Conservation (phyloP, 768 basidiomycete species). For the Postia placenta region DNA sequence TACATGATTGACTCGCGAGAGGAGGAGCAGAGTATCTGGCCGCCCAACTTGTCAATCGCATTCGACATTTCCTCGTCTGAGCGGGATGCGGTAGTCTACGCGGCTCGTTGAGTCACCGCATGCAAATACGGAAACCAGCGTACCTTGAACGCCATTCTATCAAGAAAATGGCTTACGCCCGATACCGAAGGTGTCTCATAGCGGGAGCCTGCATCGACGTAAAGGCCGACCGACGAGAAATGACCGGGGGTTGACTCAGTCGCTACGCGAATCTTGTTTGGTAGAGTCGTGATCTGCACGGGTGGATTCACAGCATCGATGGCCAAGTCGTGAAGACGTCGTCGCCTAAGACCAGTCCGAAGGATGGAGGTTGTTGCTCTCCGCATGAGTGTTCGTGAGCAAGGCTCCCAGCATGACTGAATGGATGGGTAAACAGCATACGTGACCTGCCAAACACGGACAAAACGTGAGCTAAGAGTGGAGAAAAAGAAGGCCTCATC, state of each 20-base stretch:
- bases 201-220: conserved; percentile 88
- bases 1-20: conserved; percentile 96
- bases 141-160: conserved; percentile 97
- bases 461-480: not conserved
- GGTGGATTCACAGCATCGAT: conserved; percentile 22
- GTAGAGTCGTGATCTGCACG: conserved; percentile 73
- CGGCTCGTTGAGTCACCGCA: no score
- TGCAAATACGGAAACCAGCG: conserved; percentile 10
- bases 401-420: not conserved
- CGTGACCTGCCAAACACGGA: not conserved
- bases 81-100: conserved; percentile 67
- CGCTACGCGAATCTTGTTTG: conserved; percentile 88
- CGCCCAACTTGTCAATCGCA: conserved; percentile 79
- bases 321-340: conserved; percentile 4
- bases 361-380: conserved; percentile 14
- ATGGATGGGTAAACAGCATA: not conserved
- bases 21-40: conserved; percentile 87
- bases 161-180: conserved; percentile 89
- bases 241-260: conserved; percentile 90
- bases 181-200: conserved; percentile 71
- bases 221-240: conserved; percentile 90
- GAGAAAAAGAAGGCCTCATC: conserved; percentile 34
- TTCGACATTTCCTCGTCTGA: conserved; percentile 73
- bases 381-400: conserved; percentile 16
- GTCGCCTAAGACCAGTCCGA: conserved; percentile 4